A percentile compares a stretch with the other conserved stretches of the same genome.
phyloP scores from a whole-genome alignment of 164 flowering plant species.

The Akebia trifoliata region DNA sequence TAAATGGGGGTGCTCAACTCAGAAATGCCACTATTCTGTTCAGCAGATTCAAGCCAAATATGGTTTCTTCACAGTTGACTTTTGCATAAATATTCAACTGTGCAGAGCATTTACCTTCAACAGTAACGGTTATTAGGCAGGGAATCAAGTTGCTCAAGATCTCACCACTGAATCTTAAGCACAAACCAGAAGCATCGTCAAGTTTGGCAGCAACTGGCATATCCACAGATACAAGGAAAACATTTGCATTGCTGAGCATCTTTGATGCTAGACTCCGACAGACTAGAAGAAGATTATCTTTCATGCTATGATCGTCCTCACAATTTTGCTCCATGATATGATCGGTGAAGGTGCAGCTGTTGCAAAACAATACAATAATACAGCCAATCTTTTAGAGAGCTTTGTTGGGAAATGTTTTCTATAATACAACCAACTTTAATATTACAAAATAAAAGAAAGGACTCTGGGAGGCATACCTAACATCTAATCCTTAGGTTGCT shows the following conservation, averaged over 20 bases:
- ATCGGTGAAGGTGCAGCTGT: slow-evolving; percentile 70
- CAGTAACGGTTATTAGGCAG: slow-evolving; percentile 55
- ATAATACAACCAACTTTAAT: too few relatives aligned
- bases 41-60: slow-evolving; percentile 83
- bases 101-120: slow-evolving; percentile 75
- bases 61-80: slow-evolving; percentile 90
- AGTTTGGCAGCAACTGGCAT: slow-evolving; percentile 64
- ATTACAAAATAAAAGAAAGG: too few relatives aligned
- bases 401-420: too few relatives aligned
- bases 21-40: slow-evolving; percentile 67
- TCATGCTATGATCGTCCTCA: slow-evolving; percentile 27
- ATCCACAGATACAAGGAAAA: slow-evolving; percentile 68
- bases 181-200: slow-evolving; percentile 78
- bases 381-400: neutral
- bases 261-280: slow-evolving; percentile 68
- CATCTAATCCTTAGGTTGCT: too few relatives aligned
- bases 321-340: slow-evolving; percentile 47
- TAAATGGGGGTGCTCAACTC: slow-evolving; percentile 33
- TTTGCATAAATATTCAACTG: slow-evolving; percentile 55
- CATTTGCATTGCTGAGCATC: slow-evolving; percentile 74
- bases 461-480: too few relatives aligned
- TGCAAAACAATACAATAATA: slow-evolving; percentile 14
- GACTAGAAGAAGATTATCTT: slow-evolving; percentile 65
- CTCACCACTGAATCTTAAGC: slow-evolving; percentile 77
- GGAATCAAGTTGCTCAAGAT: slow-evolving; percentile 68